phyloP scores from a whole-genome alignment of 805 yeast species.

The Clavispora fructus region DNA sequence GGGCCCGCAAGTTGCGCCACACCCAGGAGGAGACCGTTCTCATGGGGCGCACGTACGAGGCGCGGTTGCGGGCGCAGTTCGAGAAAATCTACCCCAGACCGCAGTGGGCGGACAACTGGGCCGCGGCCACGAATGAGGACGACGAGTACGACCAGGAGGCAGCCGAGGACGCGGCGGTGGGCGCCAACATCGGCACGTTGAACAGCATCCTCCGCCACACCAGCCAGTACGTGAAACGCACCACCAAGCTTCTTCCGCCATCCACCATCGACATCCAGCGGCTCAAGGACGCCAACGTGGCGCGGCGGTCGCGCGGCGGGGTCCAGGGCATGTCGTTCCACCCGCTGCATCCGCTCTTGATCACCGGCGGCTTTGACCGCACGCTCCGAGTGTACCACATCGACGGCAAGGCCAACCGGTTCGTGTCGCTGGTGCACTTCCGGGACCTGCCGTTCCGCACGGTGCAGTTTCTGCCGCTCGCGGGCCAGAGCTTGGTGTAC shows the following conservation, averaged over 20 bases:
- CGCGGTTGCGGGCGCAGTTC: conserved; percentile 66
- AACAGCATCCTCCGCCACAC: conserved; percentile 28
- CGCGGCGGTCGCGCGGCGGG: conserved; percentile 66
- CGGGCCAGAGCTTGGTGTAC: conserved; percentile 47
- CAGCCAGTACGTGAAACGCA: conserved; percentile 35
- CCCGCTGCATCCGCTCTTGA: conserved; percentile 70
- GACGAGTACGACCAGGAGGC: conserved; percentile 20
- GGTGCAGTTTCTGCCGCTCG: conserved; percentile 52
- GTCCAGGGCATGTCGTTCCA: conserved; percentile 87
- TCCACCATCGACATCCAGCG: conserved; percentile 70
- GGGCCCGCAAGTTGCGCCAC: conserved; percentile 66
- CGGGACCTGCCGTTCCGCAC: conserved; percentile 76
- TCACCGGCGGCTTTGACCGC: conserved; percentile 91
- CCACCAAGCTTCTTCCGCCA: conserved; percentile 60
- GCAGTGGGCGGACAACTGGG: conserved; percentile 57
- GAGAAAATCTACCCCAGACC: conserved; percentile 79
- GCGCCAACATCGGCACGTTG: conserved; percentile 26
- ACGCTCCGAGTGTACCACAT: conserved; percentile 82
- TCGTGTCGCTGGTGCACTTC: conserved; percentile 79
- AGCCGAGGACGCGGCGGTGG: conserved; percentile 15
- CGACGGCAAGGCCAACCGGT: conserved; percentile 77
- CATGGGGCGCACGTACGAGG: conserved; percentile 55
- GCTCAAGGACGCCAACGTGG: conserved; percentile 78
- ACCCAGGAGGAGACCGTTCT: conserved; percentile 49
- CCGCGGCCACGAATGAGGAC: conserved; percentile 26